phyloP scores from a whole-genome alignment of 2,329 filamentous ascomycete genomes.

The Calonectria montana region DNA sequence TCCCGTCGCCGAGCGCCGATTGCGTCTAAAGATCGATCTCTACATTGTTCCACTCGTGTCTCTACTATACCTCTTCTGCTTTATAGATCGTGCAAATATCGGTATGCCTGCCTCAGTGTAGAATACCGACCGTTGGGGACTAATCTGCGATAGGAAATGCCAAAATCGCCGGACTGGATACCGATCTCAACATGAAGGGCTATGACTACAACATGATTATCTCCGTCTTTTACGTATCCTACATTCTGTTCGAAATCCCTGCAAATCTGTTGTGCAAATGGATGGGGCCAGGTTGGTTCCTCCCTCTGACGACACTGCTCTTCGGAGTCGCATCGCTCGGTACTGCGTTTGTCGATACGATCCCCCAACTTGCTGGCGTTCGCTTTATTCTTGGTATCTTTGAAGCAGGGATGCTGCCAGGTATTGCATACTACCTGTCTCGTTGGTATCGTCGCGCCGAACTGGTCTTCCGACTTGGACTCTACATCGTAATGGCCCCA shows the following conservation, averaged over 20 bases:
- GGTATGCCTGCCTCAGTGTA: background rate
- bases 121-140: background rate
- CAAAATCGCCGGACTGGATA: conserved; percentile 8
- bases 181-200: conserved; percentile 4
- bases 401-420: background rate
- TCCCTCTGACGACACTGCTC: background rate
- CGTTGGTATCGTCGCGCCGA: conserved; percentile 2
- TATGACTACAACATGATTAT: conserved; percentile 8
- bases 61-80: background rate
- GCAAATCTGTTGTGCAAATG: background rate
- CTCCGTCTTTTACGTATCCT: background rate
- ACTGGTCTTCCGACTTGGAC: background rate
- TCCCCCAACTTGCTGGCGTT: background rate
- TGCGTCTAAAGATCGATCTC: conserved; percentile 64
- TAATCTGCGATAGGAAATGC: background rate
- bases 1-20: conserved; percentile 57
- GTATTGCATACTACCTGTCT: background rate
- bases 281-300: conserved; percentile 5
- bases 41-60: background rate
- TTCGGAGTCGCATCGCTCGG: background rate
- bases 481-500: conserved; percentile 3
- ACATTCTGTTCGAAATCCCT: background rate
- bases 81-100: conserved; percentile 3
- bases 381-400: conserved; percentile 1
- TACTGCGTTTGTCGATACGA: background rate